Percentiles rank a stretch among this genome's conserved stretches.
Evolutionary conservation across 495 filamentous ascomycete species (phyloP).

Genomic region (Lasiosphaeria miniovina): DNA sequence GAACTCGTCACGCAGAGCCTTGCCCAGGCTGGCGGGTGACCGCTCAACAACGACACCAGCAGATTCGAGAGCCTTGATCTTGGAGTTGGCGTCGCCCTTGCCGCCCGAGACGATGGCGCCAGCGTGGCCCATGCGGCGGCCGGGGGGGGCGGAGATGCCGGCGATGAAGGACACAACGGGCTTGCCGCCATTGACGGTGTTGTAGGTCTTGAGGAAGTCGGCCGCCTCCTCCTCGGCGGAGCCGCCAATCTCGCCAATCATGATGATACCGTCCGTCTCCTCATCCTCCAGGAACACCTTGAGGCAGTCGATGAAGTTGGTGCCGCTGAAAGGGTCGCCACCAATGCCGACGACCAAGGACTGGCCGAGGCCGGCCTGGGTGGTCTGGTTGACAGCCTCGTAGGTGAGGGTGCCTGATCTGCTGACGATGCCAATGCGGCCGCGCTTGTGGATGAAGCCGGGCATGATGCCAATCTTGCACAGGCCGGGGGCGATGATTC

Average conservation of each 20-base stretch:
- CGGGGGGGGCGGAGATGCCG: constrained; percentile 93
- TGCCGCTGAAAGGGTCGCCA: constrained; percentile 97
- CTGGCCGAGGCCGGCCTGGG: constrained; percentile 92
- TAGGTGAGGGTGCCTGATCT: constrained; percentile 98
- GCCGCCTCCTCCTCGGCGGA: constrained; percentile 94
- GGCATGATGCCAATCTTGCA: constrained; percentile 99
- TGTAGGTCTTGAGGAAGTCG: constrained; percentile 89
- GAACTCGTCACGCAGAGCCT: constrained; percentile 90
- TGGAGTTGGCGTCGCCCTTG: constrained; percentile 95
- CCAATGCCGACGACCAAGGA: constrained; percentile 98
- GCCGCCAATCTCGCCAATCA: constrained; percentile 99
- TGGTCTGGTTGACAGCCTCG: constrained; percentile 99
- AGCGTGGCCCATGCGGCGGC: constrained; percentile 96
- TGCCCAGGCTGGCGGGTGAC: constrained; percentile 85
- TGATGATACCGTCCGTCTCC: constrained; percentile 98
- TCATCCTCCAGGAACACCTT: constrained; percentile 93
- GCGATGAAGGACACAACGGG: constrained; percentile 98
- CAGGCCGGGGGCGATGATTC: constrained; percentile 95
- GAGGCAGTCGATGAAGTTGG: constrained; percentile 99
- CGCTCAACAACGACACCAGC: constrained; percentile 96
- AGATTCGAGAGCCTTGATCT: constrained; percentile 89
- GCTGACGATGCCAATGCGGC: constrained; percentile 96
- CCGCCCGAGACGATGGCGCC: constrained; percentile 96
- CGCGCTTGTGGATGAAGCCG: constrained; percentile 99
- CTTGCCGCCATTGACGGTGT: constrained; percentile 77